Percentiles rank a stretch among this genome's conserved stretches.
Conservation (phyloP, 495 filamentous ascomycete species). For the Hypoxylon rickii region DNA sequence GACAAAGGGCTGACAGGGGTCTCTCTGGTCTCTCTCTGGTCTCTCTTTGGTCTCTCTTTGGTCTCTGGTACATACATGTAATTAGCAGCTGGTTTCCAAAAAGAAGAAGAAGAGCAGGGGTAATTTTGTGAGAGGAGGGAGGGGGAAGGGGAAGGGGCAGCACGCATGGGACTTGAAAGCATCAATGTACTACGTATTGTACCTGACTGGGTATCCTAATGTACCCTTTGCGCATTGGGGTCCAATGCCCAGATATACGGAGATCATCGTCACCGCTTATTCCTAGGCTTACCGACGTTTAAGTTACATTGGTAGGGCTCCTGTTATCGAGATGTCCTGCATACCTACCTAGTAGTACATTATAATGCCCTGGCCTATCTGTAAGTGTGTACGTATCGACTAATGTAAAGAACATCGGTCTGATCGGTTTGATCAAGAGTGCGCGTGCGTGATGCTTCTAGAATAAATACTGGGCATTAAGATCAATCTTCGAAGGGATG, state of each 20-base stretch:
- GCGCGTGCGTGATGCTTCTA: too few relatives aligned
- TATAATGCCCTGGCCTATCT: too few relatives aligned
- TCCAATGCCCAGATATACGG: conserved; percentile 10
- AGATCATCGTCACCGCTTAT: conserved; percentile 28
- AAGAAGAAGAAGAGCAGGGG: conserved; percentile 32
- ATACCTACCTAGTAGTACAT: background rate
- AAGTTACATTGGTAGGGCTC: conserved; percentile 3
- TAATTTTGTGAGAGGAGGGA: too few relatives aligned
- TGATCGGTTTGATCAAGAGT: too few relatives aligned
- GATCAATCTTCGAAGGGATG: too few relatives aligned
- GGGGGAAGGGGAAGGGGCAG: too few relatives aligned
- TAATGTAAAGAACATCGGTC: too few relatives aligned
- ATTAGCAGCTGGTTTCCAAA: conserved; percentile 29
- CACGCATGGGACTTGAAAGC: conserved; percentile 29
- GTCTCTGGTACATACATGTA: conserved; percentile 6
- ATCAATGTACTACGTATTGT: conserved; percentile 10
- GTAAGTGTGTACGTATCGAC: too few relatives aligned
- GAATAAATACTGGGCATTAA: too few relatives aligned
- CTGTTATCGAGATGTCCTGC: conserved; percentile 5
- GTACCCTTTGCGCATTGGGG: conserved; percentile 19
- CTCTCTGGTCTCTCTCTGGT: too few relatives aligned
- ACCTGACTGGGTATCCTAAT: conserved; percentile 21
- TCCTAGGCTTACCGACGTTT: conserved; percentile 7
- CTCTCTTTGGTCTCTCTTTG: too few relatives aligned
- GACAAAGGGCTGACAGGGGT: conserved; percentile 17